Evolutionary conservation across 495 filamentous ascomycete genomes (phyloP).

Genomic region (Filosporella fistucella): DNA sequence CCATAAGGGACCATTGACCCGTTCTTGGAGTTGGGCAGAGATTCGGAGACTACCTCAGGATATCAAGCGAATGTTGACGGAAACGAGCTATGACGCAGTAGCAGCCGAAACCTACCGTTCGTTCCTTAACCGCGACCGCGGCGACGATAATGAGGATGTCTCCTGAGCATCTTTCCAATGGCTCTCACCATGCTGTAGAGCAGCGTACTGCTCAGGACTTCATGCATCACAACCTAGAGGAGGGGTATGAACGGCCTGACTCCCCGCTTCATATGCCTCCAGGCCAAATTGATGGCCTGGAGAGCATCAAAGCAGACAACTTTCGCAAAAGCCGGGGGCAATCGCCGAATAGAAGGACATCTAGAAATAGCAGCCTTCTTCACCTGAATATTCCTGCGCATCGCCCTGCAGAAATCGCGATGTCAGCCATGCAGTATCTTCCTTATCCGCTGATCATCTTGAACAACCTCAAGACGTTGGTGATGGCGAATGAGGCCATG

Average conservation of each 20-base stretch:
- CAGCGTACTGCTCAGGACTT: neutral
- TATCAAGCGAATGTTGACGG: too few relatives aligned
- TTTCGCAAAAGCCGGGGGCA: conserved; percentile 7
- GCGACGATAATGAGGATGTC: too few relatives aligned
- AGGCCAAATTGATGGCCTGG: conserved; percentile 20
- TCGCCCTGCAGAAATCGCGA: conserved; percentile 43
- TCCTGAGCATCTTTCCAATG: too few relatives aligned
- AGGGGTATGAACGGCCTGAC: conserved; percentile 7
- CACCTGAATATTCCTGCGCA: conserved; percentile 16
- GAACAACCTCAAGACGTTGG: conserved; percentile 55
- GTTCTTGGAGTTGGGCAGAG: too few relatives aligned
- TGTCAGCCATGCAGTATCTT: conserved; percentile 63
- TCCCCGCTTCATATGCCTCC: conserved; percentile 17
- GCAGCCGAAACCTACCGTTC: too few relatives aligned
- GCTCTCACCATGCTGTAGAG: too few relatives aligned
- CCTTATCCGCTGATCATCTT: conserved; percentile 63
- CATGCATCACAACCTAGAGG: neutral
- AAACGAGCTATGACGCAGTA: too few relatives aligned
- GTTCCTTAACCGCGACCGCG: too few relatives aligned
- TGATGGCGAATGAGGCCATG: conserved; percentile 70
- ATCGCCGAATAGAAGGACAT: conserved; percentile 12
- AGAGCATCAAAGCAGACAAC: conserved; percentile 7
- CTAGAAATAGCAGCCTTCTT: conserved; percentile 1
- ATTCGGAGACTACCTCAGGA: too few relatives aligned
- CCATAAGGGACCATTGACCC: too few relatives aligned